A percentile compares a stretch with the other conserved stretches of the same genome.
phyloP scores from a whole-genome alignment of 2,329 filamentous ascomycete genomes.

The Fusarium bactridioides region DNA sequence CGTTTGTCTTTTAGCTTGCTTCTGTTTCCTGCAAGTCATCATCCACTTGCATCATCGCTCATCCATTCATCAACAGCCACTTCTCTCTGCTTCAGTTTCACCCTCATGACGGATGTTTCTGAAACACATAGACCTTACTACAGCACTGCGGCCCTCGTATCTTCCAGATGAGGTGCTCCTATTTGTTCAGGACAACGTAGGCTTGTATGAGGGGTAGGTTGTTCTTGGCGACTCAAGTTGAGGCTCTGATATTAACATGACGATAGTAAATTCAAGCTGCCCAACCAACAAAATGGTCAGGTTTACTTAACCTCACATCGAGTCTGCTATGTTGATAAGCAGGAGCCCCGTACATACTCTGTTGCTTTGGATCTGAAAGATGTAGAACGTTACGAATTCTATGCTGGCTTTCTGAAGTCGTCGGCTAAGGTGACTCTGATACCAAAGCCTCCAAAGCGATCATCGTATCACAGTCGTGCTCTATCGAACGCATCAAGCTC shows the following conservation, averaged over 20 bases:
- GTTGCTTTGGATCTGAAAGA: slow-evolving; percentile 88
- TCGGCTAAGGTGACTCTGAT: slow-evolving; percentile 91
- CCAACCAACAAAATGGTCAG: slow-evolving; percentile 92
- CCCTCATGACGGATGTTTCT: slow-evolving; percentile 86
- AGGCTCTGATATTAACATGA: slow-evolving; percentile 19
- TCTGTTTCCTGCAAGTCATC: slow-evolving; percentile 21
- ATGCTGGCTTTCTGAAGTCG: slow-evolving; percentile 93
- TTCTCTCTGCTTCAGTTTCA: slow-evolving; percentile 37
- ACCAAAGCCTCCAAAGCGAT: slow-evolving; percentile 78
- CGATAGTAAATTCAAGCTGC: slow-evolving; percentile 89
- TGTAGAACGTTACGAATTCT: slow-evolving; percentile 89
- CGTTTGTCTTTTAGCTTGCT: not conserved
- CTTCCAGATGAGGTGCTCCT: slow-evolving; percentile 92
- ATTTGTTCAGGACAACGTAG: slow-evolving; percentile 97
- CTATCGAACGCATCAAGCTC: slow-evolving; percentile 56
- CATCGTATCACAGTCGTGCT: slow-evolving; percentile 64
- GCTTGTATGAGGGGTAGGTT: slow-evolving; percentile 93
- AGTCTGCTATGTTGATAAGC: slow-evolving; percentile 91
- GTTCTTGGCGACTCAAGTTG: not conserved
- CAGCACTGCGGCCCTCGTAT: slow-evolving; percentile 90
- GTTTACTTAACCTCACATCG: slow-evolving; percentile 96
- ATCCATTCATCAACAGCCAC: slow-evolving; percentile 1
- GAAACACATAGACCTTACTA: slow-evolving; percentile 94
- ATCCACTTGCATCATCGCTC: slow-evolving; percentile 33
- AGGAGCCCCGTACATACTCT: slow-evolving; percentile 84